Evolutionary conservation across 2,329 filamentous ascomycete genomes (phyloP).

Genomic region (Aspergillus flavus): DNA sequence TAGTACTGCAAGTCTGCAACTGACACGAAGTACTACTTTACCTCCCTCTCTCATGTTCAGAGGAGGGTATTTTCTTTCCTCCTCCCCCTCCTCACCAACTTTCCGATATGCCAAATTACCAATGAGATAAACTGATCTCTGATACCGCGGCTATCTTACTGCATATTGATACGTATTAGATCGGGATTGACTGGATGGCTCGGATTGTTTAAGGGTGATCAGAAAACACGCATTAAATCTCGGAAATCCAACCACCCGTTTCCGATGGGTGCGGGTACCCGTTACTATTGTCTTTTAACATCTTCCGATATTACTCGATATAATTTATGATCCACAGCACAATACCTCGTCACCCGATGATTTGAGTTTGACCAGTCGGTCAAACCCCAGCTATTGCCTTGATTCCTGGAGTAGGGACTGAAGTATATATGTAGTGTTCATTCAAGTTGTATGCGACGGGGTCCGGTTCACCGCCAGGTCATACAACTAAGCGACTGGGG

Average conservation of each 20-base stretch:
- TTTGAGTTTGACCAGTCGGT: not conserved
- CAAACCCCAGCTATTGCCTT: not conserved
- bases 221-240: constrained; percentile 2
- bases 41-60: not conserved
- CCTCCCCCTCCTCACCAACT: not conserved
- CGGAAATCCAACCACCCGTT: not conserved
- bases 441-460: not conserved
- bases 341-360: not conserved
- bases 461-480: constrained; percentile 4
- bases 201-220: not conserved
- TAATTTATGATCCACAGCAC: not conserved
- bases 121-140: not conserved
- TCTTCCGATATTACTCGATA: not conserved
- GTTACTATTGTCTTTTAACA: not conserved
- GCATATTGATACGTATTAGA: not conserved
- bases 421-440: not conserved
- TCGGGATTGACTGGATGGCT: not conserved
- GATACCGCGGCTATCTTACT: not conserved
- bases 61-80: not conserved
- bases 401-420: not conserved
- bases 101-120: not conserved
- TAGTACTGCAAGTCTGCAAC: not conserved
- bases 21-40: not conserved
- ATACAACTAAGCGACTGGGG: not conserved
- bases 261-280: not conserved